phyloP scores from a whole-genome alignment of 148 eudicot species.

The Pharnaceum exiguum region DNA sequence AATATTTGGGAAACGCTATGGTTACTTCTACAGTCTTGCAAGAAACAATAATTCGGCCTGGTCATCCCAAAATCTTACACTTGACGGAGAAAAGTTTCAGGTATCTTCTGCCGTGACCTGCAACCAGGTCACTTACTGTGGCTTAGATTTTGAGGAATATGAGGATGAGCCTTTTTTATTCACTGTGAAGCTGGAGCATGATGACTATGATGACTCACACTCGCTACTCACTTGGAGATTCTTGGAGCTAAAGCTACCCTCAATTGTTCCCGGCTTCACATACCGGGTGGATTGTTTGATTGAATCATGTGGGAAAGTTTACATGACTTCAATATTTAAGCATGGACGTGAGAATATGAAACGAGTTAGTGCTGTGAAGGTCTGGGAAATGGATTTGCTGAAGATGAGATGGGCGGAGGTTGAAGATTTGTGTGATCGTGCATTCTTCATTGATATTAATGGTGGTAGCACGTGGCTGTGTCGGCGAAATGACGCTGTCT shows the following conservation, averaged over 20 bases:
- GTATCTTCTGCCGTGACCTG: too few species aligned
- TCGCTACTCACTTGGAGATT: neutral
- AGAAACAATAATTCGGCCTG: neutral
- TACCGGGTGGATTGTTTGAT: neutral
- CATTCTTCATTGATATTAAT: neutral
- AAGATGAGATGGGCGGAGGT: neutral
- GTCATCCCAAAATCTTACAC: too few species aligned
- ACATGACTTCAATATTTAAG: neutral
- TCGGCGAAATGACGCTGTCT: neutral
- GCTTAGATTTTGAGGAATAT: too few species aligned
- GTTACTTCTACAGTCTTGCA: conserved; percentile 1
- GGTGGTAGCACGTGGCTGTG: neutral
- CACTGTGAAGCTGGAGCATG: too few species aligned
- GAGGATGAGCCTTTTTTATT: too few species aligned
- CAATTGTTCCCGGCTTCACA: too few species aligned
- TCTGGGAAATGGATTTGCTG: neutral
- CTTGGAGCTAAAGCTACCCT: neutral
- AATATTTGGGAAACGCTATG: neutral
- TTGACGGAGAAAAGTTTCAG: too few species aligned
- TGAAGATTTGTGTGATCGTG: neutral
- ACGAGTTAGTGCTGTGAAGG: neutral
- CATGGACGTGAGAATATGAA: too few species aligned
- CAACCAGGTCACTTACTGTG: too few species aligned
- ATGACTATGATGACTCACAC: neutral
- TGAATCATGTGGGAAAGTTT: neutral